Conservation (phyloP, 2,329 filamentous ascomycete genomes). For the Fusarium sp. region DNA sequence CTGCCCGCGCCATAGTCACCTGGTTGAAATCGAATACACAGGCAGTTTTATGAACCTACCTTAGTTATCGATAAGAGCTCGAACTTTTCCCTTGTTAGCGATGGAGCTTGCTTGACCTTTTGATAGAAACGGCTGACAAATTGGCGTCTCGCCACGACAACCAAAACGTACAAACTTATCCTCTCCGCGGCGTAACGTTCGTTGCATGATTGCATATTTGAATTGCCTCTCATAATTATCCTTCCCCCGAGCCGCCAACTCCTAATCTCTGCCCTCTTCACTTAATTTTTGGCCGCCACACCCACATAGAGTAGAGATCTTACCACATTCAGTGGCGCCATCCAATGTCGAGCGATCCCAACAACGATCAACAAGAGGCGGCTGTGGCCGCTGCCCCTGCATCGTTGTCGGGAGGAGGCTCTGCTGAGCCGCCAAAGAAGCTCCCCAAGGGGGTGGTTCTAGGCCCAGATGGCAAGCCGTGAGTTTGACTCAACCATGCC, state of each 20-base stretch:
- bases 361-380: constrained; percentile 38
- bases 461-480: constrained; percentile 87
- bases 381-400: constrained; percentile 34
- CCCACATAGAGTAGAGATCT: constrained; percentile 24
- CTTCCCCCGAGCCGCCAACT: constrained; percentile 11
- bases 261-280: neutral
- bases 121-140: constrained; percentile 37
- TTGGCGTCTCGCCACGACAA: constrained; percentile 35
- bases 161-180: constrained; percentile 2
- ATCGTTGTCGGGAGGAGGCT: constrained; percentile 31
- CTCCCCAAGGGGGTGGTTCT: constrained; percentile 77
- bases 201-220: neutral
- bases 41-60: no score
- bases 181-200: neutral
- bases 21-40: neutral
- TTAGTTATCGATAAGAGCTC: no score
- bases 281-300: constrained; percentile 15
- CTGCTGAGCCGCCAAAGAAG: constrained; percentile 57
- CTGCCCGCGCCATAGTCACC: constrained; percentile 23
- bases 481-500: constrained; percentile 49
- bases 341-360: constrained; percentile 43
- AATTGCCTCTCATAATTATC: neutral
- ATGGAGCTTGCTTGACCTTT: neutral
- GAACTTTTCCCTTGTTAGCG: neutral
- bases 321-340: constrained; percentile 29